Evolutionary conservation across 495 filamentous ascomycete species (phyloP).

Genomic region (Thermothielavioides terrestris): DNA sequence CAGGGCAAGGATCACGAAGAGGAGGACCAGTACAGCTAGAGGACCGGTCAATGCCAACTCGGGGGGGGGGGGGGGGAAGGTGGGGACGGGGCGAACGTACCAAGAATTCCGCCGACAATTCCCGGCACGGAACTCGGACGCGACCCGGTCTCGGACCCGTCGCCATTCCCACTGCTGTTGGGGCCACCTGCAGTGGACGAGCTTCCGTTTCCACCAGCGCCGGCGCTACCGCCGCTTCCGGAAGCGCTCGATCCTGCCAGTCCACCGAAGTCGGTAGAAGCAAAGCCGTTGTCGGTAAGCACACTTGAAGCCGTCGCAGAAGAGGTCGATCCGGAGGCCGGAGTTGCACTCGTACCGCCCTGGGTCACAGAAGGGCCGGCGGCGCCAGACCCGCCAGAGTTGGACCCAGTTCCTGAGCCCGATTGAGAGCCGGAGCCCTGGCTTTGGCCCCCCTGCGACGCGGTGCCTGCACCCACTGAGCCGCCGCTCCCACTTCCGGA

Average conservation of each 20-base stretch:
- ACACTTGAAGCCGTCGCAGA: not conserved
- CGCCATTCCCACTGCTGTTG: not conserved
- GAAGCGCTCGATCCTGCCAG: not conserved
- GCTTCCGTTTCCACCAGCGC: not conserved
- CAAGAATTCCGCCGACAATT: slow-evolving; percentile 16
- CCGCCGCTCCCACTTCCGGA: not conserved
- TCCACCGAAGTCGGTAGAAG: not conserved
- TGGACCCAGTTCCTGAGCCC: not conserved
- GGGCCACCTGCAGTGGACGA: not conserved
- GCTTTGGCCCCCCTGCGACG: not conserved
- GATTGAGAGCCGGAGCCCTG: not conserved
- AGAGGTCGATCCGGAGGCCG: not conserved
- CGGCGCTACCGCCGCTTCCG: not conserved
- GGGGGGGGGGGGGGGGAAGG: not conserved
- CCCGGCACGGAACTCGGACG: slow-evolving; percentile 12
- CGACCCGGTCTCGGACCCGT: not conserved
- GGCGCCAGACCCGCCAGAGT: not conserved
- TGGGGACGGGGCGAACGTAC: slow-evolving; percentile 7
- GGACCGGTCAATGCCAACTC: not conserved
- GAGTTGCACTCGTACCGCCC: not conserved
- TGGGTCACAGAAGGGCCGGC: not conserved
- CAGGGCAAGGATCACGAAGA: slow-evolving; percentile 20
- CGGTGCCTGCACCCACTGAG: not conserved
- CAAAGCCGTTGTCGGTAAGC: not conserved
- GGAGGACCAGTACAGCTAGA: slow-evolving; percentile 18